phyloP scores from a whole-genome alignment of 345 rosid species.

The Eucalyptus polyanthemos region DNA sequence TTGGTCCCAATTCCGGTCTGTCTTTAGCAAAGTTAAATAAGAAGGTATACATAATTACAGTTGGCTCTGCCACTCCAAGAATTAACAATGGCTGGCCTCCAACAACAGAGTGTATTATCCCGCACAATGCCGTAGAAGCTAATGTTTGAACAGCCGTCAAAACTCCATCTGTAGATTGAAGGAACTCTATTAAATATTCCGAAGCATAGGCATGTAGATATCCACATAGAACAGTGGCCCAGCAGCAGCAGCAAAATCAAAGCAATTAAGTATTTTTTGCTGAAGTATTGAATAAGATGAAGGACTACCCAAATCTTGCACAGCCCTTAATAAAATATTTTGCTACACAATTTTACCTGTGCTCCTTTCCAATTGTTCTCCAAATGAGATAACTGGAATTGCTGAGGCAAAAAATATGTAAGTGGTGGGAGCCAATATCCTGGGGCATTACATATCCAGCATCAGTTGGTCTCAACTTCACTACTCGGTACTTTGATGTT shows the following conservation, averaged over 20 bases:
- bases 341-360: slow-evolving; percentile 35
- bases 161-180: slow-evolving; percentile 44
- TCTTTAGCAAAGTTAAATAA: slow-evolving; percentile 85
- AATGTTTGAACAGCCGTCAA: slow-evolving; percentile 89
- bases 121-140: slow-evolving; percentile 89
- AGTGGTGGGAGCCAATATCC: slow-evolving; percentile 96
- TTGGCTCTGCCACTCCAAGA: slow-evolving; percentile 98
- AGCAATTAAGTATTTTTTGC: background rate
- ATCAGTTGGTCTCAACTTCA: background rate
- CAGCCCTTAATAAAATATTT: background rate
- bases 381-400: slow-evolving; percentile 87
- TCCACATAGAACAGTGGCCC: background rate
- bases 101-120: slow-evolving; percentile 67
- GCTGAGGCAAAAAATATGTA: slow-evolving; percentile 96
- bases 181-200: background rate
- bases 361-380: slow-evolving; percentile 84
- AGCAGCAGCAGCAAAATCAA: background rate
- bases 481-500: background rate
- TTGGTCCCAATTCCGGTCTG: slow-evolving; percentile 64
- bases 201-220: background rate
- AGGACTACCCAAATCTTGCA: background rate
- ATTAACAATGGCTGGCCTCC: slow-evolving; percentile 94
- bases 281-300: background rate
- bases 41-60: slow-evolving; percentile 93
- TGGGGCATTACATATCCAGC: background rate